These are phyloP conservation scores for Mortierella alpina DNA, from an alignment of 192 early-diverging fungal species.

Conservation along the genomic window DNA sequence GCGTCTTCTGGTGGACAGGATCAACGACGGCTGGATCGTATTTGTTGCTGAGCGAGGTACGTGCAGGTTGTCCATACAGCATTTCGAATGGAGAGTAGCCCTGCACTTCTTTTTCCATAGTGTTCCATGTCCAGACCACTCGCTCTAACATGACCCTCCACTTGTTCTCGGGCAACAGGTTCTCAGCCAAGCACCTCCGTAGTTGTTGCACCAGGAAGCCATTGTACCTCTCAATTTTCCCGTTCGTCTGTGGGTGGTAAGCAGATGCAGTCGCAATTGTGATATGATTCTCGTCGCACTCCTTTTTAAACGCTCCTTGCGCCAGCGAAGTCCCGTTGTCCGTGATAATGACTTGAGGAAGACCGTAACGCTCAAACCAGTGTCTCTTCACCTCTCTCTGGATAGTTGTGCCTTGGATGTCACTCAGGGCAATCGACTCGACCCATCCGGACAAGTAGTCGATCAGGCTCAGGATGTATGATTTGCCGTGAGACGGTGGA, in stretches of 20 bases:
- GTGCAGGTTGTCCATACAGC: too few species aligned
- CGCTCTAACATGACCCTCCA: too few species aligned
- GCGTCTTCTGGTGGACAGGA: too few species aligned
- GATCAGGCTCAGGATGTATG: slow-evolving; percentile 4
- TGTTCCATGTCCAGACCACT: too few species aligned
- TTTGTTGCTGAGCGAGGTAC: too few species aligned
- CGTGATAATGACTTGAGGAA: slow-evolving; percentile 11
- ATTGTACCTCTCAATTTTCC: slow-evolving; percentile 10
- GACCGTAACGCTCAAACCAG: slow-evolving; percentile 11
- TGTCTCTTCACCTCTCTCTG: not conserved
- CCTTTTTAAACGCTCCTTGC: not conserved
- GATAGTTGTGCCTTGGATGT: not conserved
- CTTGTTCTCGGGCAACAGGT: too few species aligned
- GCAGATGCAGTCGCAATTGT: not conserved
- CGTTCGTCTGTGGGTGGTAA: slow-evolving; percentile 14
- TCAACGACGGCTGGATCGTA: too few species aligned
- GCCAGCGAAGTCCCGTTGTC: slow-evolving; percentile 6
- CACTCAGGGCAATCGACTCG: not conserved
- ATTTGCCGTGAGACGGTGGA: not conserved
- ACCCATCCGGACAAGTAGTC: slow-evolving; percentile 19
- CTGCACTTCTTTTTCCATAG: too few species aligned
- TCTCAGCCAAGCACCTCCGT: not conserved
- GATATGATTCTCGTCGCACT: not conserved
- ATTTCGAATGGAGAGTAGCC: too few species aligned
- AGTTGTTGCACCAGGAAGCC: not conserved